Evolutionary conservation across 441 rosid genomes (phyloP).

Genomic region (Flueggea neowawraea): DNA sequence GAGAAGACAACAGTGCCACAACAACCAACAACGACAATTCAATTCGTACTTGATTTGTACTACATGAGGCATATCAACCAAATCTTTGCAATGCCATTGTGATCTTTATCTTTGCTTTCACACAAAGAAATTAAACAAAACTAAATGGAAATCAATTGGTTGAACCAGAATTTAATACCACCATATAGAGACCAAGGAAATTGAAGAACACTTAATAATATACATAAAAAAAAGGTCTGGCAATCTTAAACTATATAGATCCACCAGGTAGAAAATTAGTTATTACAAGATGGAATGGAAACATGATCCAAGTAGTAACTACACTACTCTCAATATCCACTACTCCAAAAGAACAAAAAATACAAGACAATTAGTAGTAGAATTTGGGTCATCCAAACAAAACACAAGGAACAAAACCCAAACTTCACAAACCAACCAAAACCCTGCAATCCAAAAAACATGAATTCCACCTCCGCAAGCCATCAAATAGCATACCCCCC

Average conservation of each 20-base stretch:
- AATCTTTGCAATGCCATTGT: too few relatives aligned
- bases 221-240: neutral
- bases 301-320: constrained; percentile 5
- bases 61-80: too few relatives aligned
- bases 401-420: constrained; percentile 30
- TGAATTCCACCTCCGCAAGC: constrained; percentile 14
- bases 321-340: constrained; percentile 12
- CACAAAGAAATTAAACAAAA: too few relatives aligned
- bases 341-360: constrained; percentile 5
- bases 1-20: too few relatives aligned
- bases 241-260: neutral
- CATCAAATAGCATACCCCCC: constrained; percentile 14
- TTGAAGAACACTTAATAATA: neutral
- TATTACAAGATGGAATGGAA: constrained; percentile 5
- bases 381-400: constrained; percentile 29
- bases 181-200: too few relatives aligned
- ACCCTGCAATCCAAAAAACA: constrained; percentile 21
- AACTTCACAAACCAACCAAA: constrained; percentile 19
- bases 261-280: neutral
- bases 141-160: too few relatives aligned
- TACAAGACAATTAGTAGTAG: constrained; percentile 17
- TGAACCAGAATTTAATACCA: too few relatives aligned
- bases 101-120: too few relatives aligned
- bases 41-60: too few relatives aligned
- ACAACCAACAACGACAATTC: too few relatives aligned